Evolutionary conservation across 2,329 filamentous ascomycete genomes (phyloP).

Genomic region (Colletotrichum navitas): DNA sequence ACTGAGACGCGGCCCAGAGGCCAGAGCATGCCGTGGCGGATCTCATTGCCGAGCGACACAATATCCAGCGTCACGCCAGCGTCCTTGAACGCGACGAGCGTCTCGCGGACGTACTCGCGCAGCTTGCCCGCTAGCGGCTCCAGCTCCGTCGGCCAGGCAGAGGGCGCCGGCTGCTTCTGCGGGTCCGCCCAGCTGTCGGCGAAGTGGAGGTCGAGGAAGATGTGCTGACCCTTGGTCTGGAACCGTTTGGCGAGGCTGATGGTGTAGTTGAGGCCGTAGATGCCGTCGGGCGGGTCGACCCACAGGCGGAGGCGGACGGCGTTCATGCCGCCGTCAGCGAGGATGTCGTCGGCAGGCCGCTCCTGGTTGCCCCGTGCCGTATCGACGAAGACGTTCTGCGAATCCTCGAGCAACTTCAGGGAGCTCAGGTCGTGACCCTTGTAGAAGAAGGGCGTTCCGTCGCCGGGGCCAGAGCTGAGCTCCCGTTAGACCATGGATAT

Average conservation of each 20-base stretch:
- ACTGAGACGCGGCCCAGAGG: constrained; percentile 50
- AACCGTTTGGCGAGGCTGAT: constrained; percentile 51
- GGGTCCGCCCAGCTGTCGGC: constrained; percentile 53
- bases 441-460: constrained; percentile 33
- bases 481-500: background rate
- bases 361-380: constrained; percentile 31
- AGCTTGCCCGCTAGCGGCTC: constrained; percentile 48
- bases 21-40: constrained; percentile 51
- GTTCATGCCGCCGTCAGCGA: constrained; percentile 39
- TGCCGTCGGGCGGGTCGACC: constrained; percentile 38
- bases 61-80: constrained; percentile 53
- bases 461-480: constrained; percentile 3
- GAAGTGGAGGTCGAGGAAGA: constrained; percentile 54
- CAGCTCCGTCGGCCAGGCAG: constrained; percentile 51
- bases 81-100: constrained; percentile 54
- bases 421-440: constrained; percentile 40
- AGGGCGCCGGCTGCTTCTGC: constrained; percentile 49
- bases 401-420: constrained; percentile 37
- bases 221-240: constrained; percentile 50
- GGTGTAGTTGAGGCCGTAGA: constrained; percentile 43
- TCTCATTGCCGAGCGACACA: constrained; percentile 55
- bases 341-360: constrained; percentile 37
- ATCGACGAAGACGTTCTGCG: constrained; percentile 33
- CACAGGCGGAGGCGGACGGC: constrained; percentile 36
- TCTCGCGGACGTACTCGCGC: constrained; percentile 51